Percentiles rank a stretch among this genome's conserved stretches.
Conservation (phyloP, 2,329 filamentous ascomycete species). For the Madurella fahalii region DNA sequence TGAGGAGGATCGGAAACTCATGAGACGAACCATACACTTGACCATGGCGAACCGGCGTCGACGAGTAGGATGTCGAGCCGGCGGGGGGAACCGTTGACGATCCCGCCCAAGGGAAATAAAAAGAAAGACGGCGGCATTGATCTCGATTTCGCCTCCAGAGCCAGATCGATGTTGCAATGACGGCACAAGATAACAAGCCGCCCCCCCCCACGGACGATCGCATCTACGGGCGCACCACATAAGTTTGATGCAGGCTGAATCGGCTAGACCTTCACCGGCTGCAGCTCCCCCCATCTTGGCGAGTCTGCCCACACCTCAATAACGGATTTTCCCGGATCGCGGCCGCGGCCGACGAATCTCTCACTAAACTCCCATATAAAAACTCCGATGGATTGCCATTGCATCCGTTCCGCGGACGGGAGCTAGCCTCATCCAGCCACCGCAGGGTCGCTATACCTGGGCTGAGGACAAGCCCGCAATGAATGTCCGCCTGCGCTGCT, state of each 20-base stretch:
- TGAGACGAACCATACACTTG: slow-evolving; percentile 8
- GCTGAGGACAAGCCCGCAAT: not conserved
- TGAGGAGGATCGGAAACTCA: not conserved
- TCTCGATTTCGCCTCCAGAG: not conserved
- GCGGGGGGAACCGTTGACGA: not conserved
- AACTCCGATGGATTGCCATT: slow-evolving; percentile 18
- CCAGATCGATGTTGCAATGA: slow-evolving; percentile 8
- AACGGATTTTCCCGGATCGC: not conserved
- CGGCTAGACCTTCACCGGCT: slow-evolving; percentile 18
- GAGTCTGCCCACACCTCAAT: not conserved
- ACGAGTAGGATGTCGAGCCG: slow-evolving; percentile 7
- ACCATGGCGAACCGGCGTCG: not conserved
- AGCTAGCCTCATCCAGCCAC: not conserved
- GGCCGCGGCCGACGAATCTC: not conserved
- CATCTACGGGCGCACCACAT: not conserved
- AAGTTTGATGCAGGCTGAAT: slow-evolving; percentile 11
- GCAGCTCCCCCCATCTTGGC: slow-evolving; percentile 3
- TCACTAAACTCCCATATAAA: slow-evolving; percentile 10
- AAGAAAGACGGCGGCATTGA: not conserved
- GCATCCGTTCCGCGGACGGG: slow-evolving; percentile 12
- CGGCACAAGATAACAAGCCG: not conserved
- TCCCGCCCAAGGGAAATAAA: not conserved
- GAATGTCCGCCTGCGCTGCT: slow-evolving; percentile 7
- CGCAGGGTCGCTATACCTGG: not conserved
- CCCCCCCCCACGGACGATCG: not conserved